Evolutionary conservation across 352 stramenopile species (phyloP), one percentile per base, ranked within the genome.

Genomic region (Phytophthora tubulina): DNA sequence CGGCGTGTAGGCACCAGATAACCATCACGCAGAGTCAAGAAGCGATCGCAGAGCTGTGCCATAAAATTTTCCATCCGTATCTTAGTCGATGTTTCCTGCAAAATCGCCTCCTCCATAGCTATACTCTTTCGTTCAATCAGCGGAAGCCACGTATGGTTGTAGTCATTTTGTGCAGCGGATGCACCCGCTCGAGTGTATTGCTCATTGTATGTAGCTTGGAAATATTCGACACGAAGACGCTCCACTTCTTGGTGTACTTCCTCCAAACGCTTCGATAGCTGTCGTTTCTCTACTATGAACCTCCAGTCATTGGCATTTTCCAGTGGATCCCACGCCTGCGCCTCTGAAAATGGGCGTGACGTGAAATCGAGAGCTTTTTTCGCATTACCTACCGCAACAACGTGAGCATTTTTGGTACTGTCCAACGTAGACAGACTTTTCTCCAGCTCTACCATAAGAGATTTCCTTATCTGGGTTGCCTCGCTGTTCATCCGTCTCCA

Each of bases 221-320:
- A 95, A 48, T 82, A 61, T 15, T 75, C 76, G n/a, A 86, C 73
- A 0, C 82, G 83, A 46, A 85, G 80, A 17, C 59, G 61, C 11
- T 91, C 76, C 3, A 82, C 70, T 14, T 91, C 63, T 8, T 77
- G 60, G 15, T 82, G 74, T 0, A 62, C 67, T 8, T 73, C 56
- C 13, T 73, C 63, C 3, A 89, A 63, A 6, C 82, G 68, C 27
- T 87, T 89, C 3, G 80, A 52, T 1, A 87, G 67, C 21, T 82
- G 74, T 4, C 86, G 82, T 61, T 94, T 95, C 9, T 82, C 63
- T 9, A 94, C 84, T 9, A 95, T 72, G 4, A 85, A 73, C 27
- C 60, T 79, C 84, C 88, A 92, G 63, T 95, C 82, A 53, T 93
- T 95, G 4, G 88, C 86, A 57, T 95, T 95, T 63, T 95, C 88